Base-by-base conservation (phyloP, 1,284 basidiomycete genomes). In the Amylostereum areolatum region DNA sequence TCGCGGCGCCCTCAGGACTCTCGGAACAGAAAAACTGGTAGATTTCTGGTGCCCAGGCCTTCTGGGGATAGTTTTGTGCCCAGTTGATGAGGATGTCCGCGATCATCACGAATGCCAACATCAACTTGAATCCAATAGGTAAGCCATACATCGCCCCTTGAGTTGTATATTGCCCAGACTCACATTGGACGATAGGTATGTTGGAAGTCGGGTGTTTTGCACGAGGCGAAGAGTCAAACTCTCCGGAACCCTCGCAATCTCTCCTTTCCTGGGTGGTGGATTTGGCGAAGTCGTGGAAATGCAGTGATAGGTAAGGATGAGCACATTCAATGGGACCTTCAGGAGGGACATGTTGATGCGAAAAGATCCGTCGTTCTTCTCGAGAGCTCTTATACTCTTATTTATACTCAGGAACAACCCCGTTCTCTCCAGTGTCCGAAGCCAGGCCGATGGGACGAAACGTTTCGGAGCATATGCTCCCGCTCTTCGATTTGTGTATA, bases 191-290 rank as follows among this genome's bases (percentile, higher is more conserved):
- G 12, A 12, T 27, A 43, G 25, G 4, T 10, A 28, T 7, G 41
- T 8, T 11, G 28, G 10, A 7, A 24, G 41, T 7, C 6, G 25
- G 25, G 41, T 25, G 5, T 24, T 28, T 7, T 28, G 41, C 41
- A 43, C 27, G 41, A 43, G 28, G 7, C 41, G 41, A 11, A 43
- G 12, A 29, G 41, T 8, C 41, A 24, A 25, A 1, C 41, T 28
- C 18, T 43, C 41, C 28, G 41, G 41, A 7, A 42, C 42, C 32
- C 39, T 27, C 31, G 32, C 40, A 11, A 29, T 40, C 27, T 48
- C 47, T 35, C 35, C 47, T 35, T 33, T 43, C n/a, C 32, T 31
- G 5, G 47, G 47, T 27, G 40, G 40, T 29, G 32, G 47, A 29
- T 35, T 31, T 8, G 47, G 47, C 2, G 47, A 42, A 9, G 47